Evolutionary conservation across 2,329 filamentous ascomycete species (phyloP).

Genomic region (Exophiala sp.): DNA sequence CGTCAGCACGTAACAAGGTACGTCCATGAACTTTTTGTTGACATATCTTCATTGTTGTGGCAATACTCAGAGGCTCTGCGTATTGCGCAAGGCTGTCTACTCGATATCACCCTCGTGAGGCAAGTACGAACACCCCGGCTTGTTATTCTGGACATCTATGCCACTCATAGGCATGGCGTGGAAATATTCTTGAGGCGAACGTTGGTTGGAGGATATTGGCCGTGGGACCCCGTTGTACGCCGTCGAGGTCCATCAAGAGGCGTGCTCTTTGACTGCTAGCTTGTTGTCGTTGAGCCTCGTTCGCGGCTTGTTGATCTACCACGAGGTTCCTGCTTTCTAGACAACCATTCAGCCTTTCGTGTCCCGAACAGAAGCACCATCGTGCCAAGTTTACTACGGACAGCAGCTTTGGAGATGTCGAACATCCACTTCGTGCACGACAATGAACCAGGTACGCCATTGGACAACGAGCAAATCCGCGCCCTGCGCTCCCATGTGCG

Average conservation of each 20-base stretch:
- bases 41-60: no score
- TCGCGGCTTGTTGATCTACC: background rate
- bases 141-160: no score
- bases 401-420: background rate
- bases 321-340: background rate
- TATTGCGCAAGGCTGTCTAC: no score
- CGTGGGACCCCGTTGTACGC: background rate
- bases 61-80: no score
- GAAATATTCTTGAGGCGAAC: no score
- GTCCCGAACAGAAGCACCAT: background rate
- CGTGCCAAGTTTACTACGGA: background rate
- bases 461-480: slow-evolving; percentile 10
- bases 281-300: background rate
- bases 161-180: no score
- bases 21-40: no score
- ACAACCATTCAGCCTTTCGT: background rate
- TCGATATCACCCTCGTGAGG: no score
- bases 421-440: slow-evolving; percentile 16
- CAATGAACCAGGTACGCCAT: slow-evolving; percentile 8
- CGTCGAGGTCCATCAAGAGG: background rate
- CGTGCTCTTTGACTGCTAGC: background rate
- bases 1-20: no score
- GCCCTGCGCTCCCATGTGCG: slow-evolving; percentile 14
- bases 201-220: background rate
- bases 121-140: no score